Evolutionary conservation across 768 basidiomycete genomes (phyloP).

Genomic region (Pleurotus pulmonarius): DNA sequence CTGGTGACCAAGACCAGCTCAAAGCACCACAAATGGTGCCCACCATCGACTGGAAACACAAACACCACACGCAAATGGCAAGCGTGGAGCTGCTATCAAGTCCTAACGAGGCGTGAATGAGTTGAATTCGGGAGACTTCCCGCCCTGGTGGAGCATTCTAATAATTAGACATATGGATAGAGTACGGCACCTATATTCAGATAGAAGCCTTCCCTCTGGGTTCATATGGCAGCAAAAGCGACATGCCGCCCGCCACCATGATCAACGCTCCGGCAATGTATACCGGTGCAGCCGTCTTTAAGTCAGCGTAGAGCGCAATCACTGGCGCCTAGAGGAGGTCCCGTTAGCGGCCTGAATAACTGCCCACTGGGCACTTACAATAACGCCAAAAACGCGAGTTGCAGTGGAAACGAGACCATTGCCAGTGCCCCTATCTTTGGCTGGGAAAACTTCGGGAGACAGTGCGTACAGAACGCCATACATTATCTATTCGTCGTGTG

Average conservation of each 20-base stretch:
- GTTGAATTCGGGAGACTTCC: no score
- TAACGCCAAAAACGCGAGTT: slow-evolving; percentile 62
- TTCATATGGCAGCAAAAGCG: slow-evolving; percentile 68
- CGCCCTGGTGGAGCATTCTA: no score
- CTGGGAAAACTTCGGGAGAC: slow-evolving; percentile 68
- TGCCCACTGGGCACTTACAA: slow-evolving; percentile 36
- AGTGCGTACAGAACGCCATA: slow-evolving; percentile 72
- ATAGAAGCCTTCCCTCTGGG: slow-evolving; percentile 71
- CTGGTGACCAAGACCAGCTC: no score
- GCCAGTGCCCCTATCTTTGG: slow-evolving; percentile 71
- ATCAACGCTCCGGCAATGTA: slow-evolving; percentile 68
- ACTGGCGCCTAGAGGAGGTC: slow-evolving; percentile 53
- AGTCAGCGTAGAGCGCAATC: slow-evolving; percentile 66
- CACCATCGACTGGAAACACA: no score
- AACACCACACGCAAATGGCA: no score
- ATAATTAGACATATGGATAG: no score
- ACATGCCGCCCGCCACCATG: slow-evolving; percentile 54
- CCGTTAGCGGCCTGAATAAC: not conserved
- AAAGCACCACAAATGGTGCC: no score
- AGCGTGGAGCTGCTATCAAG: no score
- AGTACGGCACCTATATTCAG: slow-evolving; percentile 22
- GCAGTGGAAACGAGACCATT: slow-evolving; percentile 62
- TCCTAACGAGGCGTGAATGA: no score
- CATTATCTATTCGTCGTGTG: slow-evolving; percentile 46
- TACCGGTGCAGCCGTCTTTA: slow-evolving; percentile 63